Conservation (phyloP, 768 basidiomycete genomes). For the Albatrellus ellisii region DNA sequence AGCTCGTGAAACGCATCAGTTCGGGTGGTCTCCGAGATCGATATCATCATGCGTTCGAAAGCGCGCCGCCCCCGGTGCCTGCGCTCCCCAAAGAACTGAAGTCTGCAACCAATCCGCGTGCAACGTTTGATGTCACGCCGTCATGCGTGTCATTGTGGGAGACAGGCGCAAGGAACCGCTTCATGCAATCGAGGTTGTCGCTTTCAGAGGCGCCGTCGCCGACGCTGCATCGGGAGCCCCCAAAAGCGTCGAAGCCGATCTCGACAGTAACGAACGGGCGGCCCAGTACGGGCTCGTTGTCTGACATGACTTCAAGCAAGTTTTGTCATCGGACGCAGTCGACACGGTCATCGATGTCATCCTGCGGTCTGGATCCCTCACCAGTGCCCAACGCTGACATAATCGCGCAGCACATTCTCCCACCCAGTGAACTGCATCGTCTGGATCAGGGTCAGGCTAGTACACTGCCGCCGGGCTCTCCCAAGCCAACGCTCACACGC, state of each 20-base stretch:
- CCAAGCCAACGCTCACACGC: background rate
- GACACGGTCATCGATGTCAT: conserved; percentile 42
- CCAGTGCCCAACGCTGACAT: conserved; percentile 26
- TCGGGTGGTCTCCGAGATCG: conserved; percentile 49
- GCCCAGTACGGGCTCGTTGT: conserved; percentile 25
- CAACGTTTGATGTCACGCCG: conserved; percentile 17
- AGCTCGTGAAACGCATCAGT: conserved; percentile 58
- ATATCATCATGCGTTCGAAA: conserved; percentile 18
- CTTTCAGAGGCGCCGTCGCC: conserved; percentile 16
- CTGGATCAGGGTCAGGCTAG: conserved; percentile 15
- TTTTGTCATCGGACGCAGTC: conserved; percentile 34
- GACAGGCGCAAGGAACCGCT: conserved; percentile 10
- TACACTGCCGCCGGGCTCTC: background rate
- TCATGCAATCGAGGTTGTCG: conserved; percentile 17
- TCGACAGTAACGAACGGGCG: background rate
- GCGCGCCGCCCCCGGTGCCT: conserved; percentile 36
- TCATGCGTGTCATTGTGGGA: conserved; percentile 3
- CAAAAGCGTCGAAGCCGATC: conserved; percentile 11
- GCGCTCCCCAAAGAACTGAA: conserved; percentile 35
- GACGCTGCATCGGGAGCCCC: conserved; percentile 9
- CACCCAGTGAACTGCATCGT: conserved; percentile 40
- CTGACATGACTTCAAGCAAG: conserved; percentile 38
- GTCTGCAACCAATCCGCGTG: conserved; percentile 4
- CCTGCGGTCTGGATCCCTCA: conserved; percentile 31
- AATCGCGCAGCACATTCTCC: conserved; percentile 37